These are phyloP conservation scores for Dothidotthia symphoricarpi DNA, from an alignment of 2,329 filamentous ascomycete species.

Conservation along the genomic window DNA sequence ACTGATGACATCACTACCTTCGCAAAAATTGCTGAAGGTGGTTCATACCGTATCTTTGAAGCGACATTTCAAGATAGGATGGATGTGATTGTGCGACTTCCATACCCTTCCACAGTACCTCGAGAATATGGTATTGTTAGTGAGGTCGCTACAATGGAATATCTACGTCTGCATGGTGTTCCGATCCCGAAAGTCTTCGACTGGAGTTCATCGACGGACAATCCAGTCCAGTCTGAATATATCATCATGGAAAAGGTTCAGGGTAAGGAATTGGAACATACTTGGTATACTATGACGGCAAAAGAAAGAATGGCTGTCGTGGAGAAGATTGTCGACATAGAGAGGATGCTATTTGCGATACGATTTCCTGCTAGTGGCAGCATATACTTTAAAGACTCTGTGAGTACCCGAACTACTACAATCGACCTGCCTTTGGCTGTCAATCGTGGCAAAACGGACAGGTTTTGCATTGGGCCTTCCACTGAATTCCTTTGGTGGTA, in stretches of 20 bases:
- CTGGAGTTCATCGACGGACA: slow-evolving; percentile 7
- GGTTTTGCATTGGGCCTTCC: slow-evolving; percentile 8
- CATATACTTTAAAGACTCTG: slow-evolving; percentile 7
- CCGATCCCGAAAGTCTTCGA: slow-evolving; percentile 18
- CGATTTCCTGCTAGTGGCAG: slow-evolving; percentile 9
- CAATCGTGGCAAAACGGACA: slow-evolving; percentile 3
- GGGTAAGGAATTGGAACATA: slow-evolving; percentile 6
- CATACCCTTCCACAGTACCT: slow-evolving; percentile 16
- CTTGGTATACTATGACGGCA: slow-evolving; percentile 7
- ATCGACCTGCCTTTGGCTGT: slow-evolving; percentile 2
- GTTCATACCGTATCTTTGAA: slow-evolving; percentile 28
- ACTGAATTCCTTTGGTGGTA: slow-evolving; percentile 9
- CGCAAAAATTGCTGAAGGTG: slow-evolving; percentile 26
- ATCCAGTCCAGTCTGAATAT: slow-evolving; percentile 9
- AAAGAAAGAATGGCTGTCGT: slow-evolving; percentile 6
- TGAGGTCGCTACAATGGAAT: slow-evolving; percentile 19
- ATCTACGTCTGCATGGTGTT: slow-evolving; percentile 19
- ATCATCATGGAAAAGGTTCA: slow-evolving; percentile 13
- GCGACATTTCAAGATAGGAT: slow-evolving; percentile 14
- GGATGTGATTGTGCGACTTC: slow-evolving; percentile 13
- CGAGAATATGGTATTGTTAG: slow-evolving; percentile 13
- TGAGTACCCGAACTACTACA: slow-evolving; percentile 1
- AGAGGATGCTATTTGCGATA: slow-evolving; percentile 8
- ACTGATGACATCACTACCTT: slow-evolving; percentile 19
- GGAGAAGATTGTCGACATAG: slow-evolving; percentile 8